Evolutionary conservation across 495 filamentous ascomycete genomes (phyloP), one percentile per base, ranked within the genome.

Genomic region (Neurospora cerealis): DNA sequence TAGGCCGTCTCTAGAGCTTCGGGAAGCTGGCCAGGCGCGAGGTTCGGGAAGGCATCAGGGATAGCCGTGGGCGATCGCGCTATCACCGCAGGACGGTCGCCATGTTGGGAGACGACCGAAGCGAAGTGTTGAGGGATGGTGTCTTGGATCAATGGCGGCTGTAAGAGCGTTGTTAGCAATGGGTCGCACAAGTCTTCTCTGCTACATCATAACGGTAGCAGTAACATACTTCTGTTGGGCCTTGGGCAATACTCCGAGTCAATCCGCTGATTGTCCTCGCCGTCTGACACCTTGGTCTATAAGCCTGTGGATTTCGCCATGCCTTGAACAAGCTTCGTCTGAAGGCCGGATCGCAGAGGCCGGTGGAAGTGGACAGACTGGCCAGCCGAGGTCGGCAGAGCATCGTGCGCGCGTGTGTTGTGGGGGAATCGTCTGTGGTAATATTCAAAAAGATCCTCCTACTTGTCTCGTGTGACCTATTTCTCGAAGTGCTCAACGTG

Each of bases 101-200:
- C 95, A 81, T 90, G 86, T 75, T 86, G 74, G 4, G 87, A 86
- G 42, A 94, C 92, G 39, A 96, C 86, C 8, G 83, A 85, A 15
- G 88, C 84, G 72, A 98, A 97, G 78, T 98, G 93, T 71, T 94
- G 87, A 2, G 93, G 92, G 69, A 97, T 87, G 2, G 95, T 97
- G 71, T 79, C 71, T 5, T 40, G 66, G 5, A 80, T 76, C 19
- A 83, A 72, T 41, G 79, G 74, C 9, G 77, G 79, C 80, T 81
- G 40, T 32, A n/a, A 15, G 10, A 3, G 8, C 6, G 21, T 72
- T n/a, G 62, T 39, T 34, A 66, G 54, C 7, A 66, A 17, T 32
- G 28, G 28, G 5, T 66, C 54, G 28, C 6, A 28, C 54, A 19
- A 34, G 15, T 19, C 15, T 66, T 34, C 13, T 66, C 24, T 34